A percentile compares a stretch with the other conserved stretches of the same genome.
Conservation (phyloP, 2,329 filamentous ascomycete genomes). For the Paraphaeosphaeria minitans region DNA sequence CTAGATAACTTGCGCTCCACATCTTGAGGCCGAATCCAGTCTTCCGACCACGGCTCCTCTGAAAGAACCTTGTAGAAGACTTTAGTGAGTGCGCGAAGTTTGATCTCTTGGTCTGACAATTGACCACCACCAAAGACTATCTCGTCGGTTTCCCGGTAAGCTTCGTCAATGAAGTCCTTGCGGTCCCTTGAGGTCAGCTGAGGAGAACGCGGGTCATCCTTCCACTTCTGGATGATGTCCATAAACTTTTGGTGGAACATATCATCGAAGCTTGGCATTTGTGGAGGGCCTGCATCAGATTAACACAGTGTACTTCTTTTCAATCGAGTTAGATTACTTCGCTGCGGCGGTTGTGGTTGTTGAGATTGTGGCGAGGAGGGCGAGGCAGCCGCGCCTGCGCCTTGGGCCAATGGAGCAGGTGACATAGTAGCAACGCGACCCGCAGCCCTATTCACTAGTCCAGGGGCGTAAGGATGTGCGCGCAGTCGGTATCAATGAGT, state of each 20-base stretch:
- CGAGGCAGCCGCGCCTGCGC: slow-evolving; percentile 23
- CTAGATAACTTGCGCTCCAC: slow-evolving; percentile 46
- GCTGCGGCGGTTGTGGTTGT: slow-evolving; percentile 20
- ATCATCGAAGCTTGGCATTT: slow-evolving; percentile 39
- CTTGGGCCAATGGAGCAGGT: slow-evolving; percentile 38
- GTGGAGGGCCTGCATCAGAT: slow-evolving; percentile 18
- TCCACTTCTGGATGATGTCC: slow-evolving; percentile 39
- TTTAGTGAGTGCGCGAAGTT: slow-evolving; percentile 44
- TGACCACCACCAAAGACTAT: slow-evolving; percentile 35
- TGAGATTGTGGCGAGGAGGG: slow-evolving; percentile 26
- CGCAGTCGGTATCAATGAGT: slow-evolving; percentile 10
- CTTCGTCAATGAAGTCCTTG: slow-evolving; percentile 40
- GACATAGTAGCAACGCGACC: slow-evolving; percentile 39
- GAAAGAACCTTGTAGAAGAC: slow-evolving; percentile 46
- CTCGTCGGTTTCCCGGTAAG: slow-evolving; percentile 38
- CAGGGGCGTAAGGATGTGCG: slow-evolving; percentile 17
- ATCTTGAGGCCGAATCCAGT: slow-evolving; percentile 45
- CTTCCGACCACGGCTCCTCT: slow-evolving; percentile 46
- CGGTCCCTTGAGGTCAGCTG: slow-evolving; percentile 39
- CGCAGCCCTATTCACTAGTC: slow-evolving; percentile 29
- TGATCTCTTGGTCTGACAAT: slow-evolving; percentile 39
- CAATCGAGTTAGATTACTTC: slow-evolving; percentile 4
- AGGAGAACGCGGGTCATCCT: slow-evolving; percentile 34
- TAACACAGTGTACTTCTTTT: slow-evolving; percentile 11
- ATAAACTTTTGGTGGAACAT: slow-evolving; percentile 44